Percentiles rank a stretch among this genome's conserved stretches.
Conservation (phyloP, 2,329 filamentous ascomycete genomes). For the Pyrenophora teres region DNA sequence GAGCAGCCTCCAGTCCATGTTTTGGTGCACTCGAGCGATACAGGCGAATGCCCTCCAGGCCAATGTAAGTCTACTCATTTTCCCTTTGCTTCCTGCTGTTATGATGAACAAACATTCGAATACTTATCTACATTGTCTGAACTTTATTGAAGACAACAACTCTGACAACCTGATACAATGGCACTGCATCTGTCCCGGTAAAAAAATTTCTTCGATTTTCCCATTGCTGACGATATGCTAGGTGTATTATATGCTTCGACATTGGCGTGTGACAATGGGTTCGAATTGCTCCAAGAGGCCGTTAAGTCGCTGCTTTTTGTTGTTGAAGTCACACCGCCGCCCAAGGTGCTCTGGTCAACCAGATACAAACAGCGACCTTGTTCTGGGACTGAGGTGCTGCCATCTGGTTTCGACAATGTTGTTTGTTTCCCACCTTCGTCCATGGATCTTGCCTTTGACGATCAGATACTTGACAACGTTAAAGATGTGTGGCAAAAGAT, state of each 20-base stretch:
- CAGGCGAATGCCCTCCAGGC: constrained; percentile 83
- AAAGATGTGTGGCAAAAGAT: constrained; percentile 71
- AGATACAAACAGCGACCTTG: constrained; percentile 55
- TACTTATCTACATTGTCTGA: constrained; percentile 99
- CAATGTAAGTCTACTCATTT: constrained; percentile 74
- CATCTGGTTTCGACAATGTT: constrained; percentile 48
- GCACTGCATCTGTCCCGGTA: constrained; percentile 17
- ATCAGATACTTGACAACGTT: constrained; percentile 69
- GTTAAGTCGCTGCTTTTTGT: constrained; percentile 51
- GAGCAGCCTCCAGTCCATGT: constrained; percentile 57
- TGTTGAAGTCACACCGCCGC: constrained; percentile 40
- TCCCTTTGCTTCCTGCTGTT: constrained; percentile 45
- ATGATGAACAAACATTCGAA: constrained; percentile 85
- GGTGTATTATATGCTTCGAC: constrained; percentile 64
- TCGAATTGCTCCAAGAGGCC: constrained; percentile 47
- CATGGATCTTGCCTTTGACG: constrained; percentile 74
- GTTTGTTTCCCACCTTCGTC: constrained; percentile 64
- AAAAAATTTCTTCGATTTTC: constrained; percentile 3
- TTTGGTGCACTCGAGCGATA: constrained; percentile 82
- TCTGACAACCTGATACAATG: constrained; percentile 85
- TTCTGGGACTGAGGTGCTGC: constrained; percentile 19
- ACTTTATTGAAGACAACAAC: constrained; percentile 79
- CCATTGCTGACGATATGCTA: constrained; percentile 49
- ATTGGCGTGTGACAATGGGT: constrained; percentile 45
- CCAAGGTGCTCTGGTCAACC: constrained; percentile 57